These are phyloP conservation scores for Cichorium intybus DNA, from an alignment of 140 eudicot genomes.

Conservation along the genomic window DNA sequence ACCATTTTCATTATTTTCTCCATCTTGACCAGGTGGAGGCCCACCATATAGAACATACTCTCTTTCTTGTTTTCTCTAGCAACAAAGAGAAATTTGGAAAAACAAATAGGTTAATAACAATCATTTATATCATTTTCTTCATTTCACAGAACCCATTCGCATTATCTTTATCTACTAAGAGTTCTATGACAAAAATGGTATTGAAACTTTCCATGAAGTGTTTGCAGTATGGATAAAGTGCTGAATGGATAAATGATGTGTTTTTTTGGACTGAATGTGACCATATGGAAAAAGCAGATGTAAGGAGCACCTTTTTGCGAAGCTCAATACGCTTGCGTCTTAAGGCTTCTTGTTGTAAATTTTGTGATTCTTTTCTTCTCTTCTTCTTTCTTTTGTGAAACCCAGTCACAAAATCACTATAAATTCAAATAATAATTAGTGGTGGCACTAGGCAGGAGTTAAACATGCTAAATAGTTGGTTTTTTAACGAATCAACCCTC, in stretches of 20 bases:
- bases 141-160: background rate
- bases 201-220: background rate
- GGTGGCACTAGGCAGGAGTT: conserved; percentile 48
- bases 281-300: background rate
- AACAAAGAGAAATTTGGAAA: background rate
- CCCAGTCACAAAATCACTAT: conserved; percentile 84
- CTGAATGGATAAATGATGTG: too few relatives aligned
- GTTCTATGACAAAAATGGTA: background rate
- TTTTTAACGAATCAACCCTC: background rate
- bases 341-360: conserved; percentile 54
- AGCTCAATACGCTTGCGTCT: conserved; percentile 81
- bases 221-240: too few relatives aligned
- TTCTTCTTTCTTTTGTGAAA: conserved; percentile 98
- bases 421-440: conserved; percentile 17
- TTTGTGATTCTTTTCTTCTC: conserved; percentile 91
- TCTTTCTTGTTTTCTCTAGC: conserved; percentile 74
- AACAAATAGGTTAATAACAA: background rate
- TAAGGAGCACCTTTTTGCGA: conserved; percentile 68
- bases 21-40: conserved; percentile 49
- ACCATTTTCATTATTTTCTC: conserved; percentile 36
- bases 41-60: conserved; percentile 64
- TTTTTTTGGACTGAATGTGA: background rate
- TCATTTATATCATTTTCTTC: background rate
- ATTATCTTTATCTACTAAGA: background rate
- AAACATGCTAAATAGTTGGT: background rate